Conservation (phyloP, 768 basidiomycete genomes). For the Clitopilus passeckerianus region DNA sequence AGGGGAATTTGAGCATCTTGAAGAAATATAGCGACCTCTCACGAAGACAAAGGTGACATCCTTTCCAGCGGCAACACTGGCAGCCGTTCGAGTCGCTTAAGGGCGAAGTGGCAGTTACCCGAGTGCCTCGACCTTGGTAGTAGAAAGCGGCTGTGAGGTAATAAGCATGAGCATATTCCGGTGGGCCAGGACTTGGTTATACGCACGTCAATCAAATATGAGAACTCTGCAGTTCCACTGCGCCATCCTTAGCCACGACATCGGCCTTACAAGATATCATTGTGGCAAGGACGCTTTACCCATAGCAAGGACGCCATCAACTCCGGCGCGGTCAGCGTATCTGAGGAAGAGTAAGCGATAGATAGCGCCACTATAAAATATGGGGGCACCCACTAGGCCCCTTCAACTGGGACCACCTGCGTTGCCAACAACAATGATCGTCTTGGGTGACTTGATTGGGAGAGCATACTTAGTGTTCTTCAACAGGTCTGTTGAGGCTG, state of each 20-base stretch:
- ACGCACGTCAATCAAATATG: slow-evolving; percentile 37
- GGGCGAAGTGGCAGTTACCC: slow-evolving; percentile 38
- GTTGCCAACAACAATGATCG: slow-evolving; percentile 55
- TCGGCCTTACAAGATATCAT: not conserved
- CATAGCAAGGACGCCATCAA: slow-evolving; percentile 58
- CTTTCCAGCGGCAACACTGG: slow-evolving; percentile 36
- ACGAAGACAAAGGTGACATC: slow-evolving; percentile 51
- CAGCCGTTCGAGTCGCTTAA: slow-evolving; percentile 48
- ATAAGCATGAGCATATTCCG: not conserved
- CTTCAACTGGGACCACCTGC: slow-evolving; percentile 46
- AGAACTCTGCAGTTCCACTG: slow-evolving; percentile 45
- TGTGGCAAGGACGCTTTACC: slow-evolving; percentile 29
- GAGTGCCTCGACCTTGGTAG: slow-evolving; percentile 36
- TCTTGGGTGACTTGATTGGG: slow-evolving; percentile 39
- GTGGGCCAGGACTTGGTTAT: not conserved
- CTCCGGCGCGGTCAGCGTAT: slow-evolving; percentile 47
- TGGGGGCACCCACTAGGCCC: slow-evolving; percentile 51
- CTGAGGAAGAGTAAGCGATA: slow-evolving; percentile 12
- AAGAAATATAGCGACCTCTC: slow-evolving; percentile 23
- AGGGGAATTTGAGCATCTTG: not conserved
- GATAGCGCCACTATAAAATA: not conserved
- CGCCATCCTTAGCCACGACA: slow-evolving; percentile 35
- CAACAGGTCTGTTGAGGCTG: slow-evolving; percentile 57
- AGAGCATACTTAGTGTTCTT: slow-evolving; percentile 50
- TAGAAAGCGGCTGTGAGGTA: slow-evolving; percentile 30